A percentile compares a stretch with the other conserved stretches of the same genome.
phyloP scores from a whole-genome alignment of 192 early-diverging fungal genomes.

The Gigaspora rosea region DNA sequence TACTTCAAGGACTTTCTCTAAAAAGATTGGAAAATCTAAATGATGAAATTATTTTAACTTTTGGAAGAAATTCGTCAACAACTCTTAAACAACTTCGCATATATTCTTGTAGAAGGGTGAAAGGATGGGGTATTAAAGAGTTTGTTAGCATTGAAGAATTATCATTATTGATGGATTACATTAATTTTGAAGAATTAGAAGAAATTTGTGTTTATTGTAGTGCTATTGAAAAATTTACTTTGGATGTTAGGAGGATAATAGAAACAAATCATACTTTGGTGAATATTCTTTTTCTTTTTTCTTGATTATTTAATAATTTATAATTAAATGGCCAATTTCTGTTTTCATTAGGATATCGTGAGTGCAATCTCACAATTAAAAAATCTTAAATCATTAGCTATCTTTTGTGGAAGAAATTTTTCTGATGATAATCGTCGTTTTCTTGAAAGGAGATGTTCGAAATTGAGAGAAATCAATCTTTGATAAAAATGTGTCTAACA shows the following conservation, averaged over 20 bases:
- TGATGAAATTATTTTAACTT: background rate
- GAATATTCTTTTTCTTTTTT: background rate
- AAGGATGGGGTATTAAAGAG: background rate
- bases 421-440: background rate
- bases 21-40: background rate
- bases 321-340: background rate
- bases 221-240: background rate
- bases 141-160: background rate
- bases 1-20: background rate
- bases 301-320: background rate
- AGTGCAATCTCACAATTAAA: background rate
- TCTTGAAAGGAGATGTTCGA: background rate
- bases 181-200: background rate
- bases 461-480: background rate
- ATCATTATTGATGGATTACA: background rate
- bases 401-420: constrained; percentile 6
- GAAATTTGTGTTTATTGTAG: background rate
- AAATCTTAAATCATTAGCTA: constrained; percentile 6
- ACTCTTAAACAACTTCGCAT: background rate
- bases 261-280: background rate
- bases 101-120: background rate
- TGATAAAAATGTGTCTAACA: background rate
- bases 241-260: background rate
- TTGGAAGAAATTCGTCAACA: background rate
- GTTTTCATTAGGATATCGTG: background rate